Evolutionary conservation across 2,329 filamentous ascomycete genomes (phyloP).

Genomic region (Orbilia brochopaga): DNA sequence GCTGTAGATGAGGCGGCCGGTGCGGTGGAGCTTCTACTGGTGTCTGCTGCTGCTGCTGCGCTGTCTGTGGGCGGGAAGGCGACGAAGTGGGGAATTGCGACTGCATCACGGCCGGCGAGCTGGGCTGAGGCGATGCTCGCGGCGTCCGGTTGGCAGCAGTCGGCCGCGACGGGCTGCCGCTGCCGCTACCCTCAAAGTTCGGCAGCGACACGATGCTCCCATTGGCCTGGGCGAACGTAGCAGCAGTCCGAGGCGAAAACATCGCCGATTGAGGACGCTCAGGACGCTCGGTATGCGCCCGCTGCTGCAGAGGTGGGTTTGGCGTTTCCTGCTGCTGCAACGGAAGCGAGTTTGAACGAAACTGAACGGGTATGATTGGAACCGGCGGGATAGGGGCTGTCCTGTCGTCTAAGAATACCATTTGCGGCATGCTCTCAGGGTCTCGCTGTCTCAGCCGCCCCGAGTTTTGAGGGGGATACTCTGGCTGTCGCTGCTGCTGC

Average conservation of each 20-base stretch:
- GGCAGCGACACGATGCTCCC: constrained; percentile 35
- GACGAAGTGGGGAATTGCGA: constrained; percentile 16
- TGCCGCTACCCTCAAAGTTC: constrained; percentile 25
- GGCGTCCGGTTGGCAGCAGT: constrained; percentile 1
- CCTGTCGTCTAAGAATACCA: constrained; percentile 33
- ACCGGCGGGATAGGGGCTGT: constrained; percentile 30
- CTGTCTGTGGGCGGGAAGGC: constrained; percentile 7
- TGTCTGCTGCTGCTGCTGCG: constrained; percentile 8
- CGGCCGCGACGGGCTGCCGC: constrained; percentile 14
- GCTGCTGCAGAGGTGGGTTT: constrained; percentile 28
- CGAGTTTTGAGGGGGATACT: constrained; percentile 6
- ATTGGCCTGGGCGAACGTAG: constrained; percentile 20
- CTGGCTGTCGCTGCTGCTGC: constrained; percentile 4
- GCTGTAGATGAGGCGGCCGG: constrained; percentile 14
- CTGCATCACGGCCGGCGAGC: constrained; percentile 14
- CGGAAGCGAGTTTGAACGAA: constrained; percentile 43
- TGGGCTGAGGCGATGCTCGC: constrained; percentile 12
- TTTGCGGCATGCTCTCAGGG: constrained; percentile 38
- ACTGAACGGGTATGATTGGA: constrained; percentile 37
- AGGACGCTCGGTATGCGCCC: constrained; percentile 39
- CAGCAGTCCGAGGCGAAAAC: constrained; percentile 13
- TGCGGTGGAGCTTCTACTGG: background rate
- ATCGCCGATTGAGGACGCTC: constrained; percentile 46
- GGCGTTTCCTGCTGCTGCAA: constrained; percentile 22
- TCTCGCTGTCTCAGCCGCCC: constrained; percentile 25